A percentile compares a stretch with the other conserved stretches of the same genome.
phyloP scores from a whole-genome alignment of 805 yeast genomes.

The Hanseniaspora jakobsenii region DNA sequence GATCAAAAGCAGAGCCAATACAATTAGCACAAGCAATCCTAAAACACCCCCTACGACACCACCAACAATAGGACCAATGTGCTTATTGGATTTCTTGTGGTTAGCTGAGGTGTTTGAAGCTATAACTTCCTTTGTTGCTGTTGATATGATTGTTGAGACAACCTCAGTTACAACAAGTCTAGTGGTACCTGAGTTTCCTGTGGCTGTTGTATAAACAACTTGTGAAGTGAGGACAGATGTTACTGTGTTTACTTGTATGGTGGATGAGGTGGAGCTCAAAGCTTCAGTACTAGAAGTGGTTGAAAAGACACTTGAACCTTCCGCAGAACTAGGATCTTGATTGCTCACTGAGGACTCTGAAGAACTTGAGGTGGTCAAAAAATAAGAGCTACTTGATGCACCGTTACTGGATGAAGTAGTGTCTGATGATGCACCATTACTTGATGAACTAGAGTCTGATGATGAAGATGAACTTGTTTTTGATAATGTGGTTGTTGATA shows the following conservation, averaged over 20 bases:
- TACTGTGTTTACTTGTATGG: slow-evolving; percentile 17
- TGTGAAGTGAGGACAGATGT: slow-evolving; percentile 11
- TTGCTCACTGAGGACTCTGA: too few relatives aligned
- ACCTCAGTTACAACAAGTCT: slow-evolving; percentile 24
- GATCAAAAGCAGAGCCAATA: slow-evolving; percentile 30
- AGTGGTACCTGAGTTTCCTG: slow-evolving; percentile 26
- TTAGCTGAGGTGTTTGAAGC: slow-evolving; percentile 9
- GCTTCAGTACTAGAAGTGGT: too few relatives aligned
- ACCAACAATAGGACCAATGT: slow-evolving; percentile 50
- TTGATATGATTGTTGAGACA: slow-evolving; percentile 17
- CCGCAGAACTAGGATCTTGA: too few relatives aligned
- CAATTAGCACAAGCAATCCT: slow-evolving; percentile 35
- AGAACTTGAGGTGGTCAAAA: slow-evolving; percentile 20
- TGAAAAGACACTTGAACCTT: too few relatives aligned
- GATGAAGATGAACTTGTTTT: not conserved
- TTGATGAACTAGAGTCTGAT: too few relatives aligned
- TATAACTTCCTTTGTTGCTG: slow-evolving; percentile 12
- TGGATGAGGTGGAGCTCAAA: too few relatives aligned
- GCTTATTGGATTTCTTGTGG: slow-evolving; percentile 18
- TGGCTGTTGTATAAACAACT: slow-evolving; percentile 18
- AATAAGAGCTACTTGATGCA: slow-evolving; percentile 7
- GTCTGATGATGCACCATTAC: slow-evolving; percentile 1
- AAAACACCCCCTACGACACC: slow-evolving; percentile 48
- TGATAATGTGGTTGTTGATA: slow-evolving; percentile 10
- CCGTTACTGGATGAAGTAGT: slow-evolving; percentile 14